These are phyloP conservation scores for Starmerella apis DNA, from an alignment of 805 yeast species.

Conservation along the genomic window DNA sequence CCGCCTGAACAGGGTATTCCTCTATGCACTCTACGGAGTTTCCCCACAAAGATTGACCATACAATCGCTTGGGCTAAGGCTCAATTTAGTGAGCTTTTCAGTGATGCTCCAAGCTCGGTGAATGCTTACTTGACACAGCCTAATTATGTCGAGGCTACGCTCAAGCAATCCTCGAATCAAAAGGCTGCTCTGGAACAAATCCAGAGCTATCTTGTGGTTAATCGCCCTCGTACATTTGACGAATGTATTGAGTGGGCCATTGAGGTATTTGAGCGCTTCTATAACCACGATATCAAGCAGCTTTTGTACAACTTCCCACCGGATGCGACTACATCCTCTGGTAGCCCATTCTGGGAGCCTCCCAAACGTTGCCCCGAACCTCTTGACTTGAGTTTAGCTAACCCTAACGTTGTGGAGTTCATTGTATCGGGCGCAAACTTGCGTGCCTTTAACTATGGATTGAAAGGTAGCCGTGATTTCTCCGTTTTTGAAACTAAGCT, in stretches of 20 bases:
- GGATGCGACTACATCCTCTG: constrained; percentile 81
- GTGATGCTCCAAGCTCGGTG: constrained; percentile 87
- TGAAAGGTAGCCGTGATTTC: constrained; percentile 56
- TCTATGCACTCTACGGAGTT: constrained; percentile 88
- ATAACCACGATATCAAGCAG: constrained; percentile 76
- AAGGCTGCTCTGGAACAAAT: constrained; percentile 79
- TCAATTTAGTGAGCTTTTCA: constrained; percentile 81
- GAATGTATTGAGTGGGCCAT: constrained; percentile 96
- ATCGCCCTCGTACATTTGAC: constrained; percentile 81
- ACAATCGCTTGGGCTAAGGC: constrained; percentile 99
- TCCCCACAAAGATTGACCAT: constrained; percentile 97
- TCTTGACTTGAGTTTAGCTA: constrained; percentile 61
- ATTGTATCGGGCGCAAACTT: constrained; percentile 83
- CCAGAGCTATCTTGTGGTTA: constrained; percentile 51
- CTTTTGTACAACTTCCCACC: constrained; percentile 87
- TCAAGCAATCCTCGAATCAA: constrained; percentile 87
- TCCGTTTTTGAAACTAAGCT: constrained; percentile 45
- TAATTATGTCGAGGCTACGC: constrained; percentile 78
- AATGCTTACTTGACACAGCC: constrained; percentile 85
- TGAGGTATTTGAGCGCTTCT: constrained; percentile 73
- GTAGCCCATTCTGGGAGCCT: constrained; percentile 96
- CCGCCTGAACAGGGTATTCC: constrained; percentile 99
- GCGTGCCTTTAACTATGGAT: constrained; percentile 81
- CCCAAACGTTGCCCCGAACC: constrained; percentile 94
- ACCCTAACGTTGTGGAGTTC: constrained; percentile 71